Percentiles rank a stretch among this genome's conserved stretches.
Evolutionary conservation across 768 basidiomycete species (phyloP).

Genomic region (Tylopilus balloui): DNA sequence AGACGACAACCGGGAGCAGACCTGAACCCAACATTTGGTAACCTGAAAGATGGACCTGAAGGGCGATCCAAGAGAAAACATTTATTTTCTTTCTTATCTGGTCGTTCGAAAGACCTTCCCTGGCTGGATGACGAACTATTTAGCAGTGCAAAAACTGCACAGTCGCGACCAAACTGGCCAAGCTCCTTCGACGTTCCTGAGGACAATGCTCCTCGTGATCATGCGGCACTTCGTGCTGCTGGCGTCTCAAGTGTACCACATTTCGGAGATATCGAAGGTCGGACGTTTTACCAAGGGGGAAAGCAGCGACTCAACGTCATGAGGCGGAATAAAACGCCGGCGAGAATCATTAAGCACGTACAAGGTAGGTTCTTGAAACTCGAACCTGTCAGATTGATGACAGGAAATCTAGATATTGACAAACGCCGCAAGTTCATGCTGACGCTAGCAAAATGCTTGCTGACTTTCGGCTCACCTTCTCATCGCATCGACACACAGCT

Average conservation of each 20-base stretch:
- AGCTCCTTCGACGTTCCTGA: conserved; percentile 18
- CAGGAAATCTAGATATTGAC: conserved; percentile 36
- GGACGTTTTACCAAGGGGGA: conserved; percentile 29
- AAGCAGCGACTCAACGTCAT: conserved; percentile 29
- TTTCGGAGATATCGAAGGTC: conserved; percentile 15
- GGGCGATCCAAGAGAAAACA: conserved; percentile 5
- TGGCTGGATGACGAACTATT: conserved; percentile 26
- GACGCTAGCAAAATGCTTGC: conserved; percentile 80
- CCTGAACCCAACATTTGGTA: conserved; percentile 1
- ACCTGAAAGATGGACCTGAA: conserved; percentile 10
- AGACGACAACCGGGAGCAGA: neutral
- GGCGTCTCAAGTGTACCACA: neutral
- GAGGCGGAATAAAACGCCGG: conserved; percentile 32
- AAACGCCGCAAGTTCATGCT: conserved; percentile 70
- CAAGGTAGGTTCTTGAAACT: conserved; percentile 36
- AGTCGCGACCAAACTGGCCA: conserved; percentile 25
- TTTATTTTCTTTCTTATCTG: conserved; percentile 15
- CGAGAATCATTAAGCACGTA: conserved; percentile 40
- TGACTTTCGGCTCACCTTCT: conserved; percentile 92
- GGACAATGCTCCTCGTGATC: conserved; percentile 12
- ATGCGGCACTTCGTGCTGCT: conserved; percentile 11
- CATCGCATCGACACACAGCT: conserved; percentile 91
- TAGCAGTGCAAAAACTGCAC: conserved; percentile 20
- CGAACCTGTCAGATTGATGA: neutral
- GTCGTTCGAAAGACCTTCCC: conserved; percentile 9